phyloP scores from a whole-genome alignment of 352 stramenopile species.

The Halophytophthora batemanensis region DNA sequence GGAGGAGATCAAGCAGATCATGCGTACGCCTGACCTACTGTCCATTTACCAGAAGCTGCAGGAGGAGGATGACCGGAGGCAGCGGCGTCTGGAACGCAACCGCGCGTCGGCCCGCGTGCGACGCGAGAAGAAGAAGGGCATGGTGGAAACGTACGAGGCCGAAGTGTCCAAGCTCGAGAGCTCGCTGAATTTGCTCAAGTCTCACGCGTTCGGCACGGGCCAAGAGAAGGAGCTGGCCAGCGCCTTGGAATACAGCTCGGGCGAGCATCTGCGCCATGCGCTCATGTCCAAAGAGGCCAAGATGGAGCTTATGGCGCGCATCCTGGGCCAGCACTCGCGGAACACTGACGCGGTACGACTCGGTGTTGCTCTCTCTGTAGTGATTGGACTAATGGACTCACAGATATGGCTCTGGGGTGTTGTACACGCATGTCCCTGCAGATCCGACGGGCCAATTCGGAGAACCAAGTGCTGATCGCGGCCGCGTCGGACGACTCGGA shows the following conservation, averaged over 20 bases:
- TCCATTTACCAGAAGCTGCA: constrained; percentile 89
- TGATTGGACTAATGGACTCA: neutral
- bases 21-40: constrained; percentile 75
- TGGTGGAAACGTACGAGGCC: constrained; percentile 85
- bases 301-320: constrained; percentile 73
- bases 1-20: constrained; percentile 88
- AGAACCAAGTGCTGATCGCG: constrained; percentile 79
- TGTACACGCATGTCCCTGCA: constrained; percentile 15
- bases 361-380: neutral
- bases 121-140: constrained; percentile 86
- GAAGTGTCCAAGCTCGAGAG: constrained; percentile 88
- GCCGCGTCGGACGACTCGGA: constrained; percentile 59
- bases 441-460: constrained; percentile 76
- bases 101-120: constrained; percentile 75
- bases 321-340: constrained; percentile 72
- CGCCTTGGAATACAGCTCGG: constrained; percentile 74
- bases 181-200: constrained; percentile 73
- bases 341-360: constrained; percentile 68
- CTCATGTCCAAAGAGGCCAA: constrained; percentile 86
- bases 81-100: constrained; percentile 76
- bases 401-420: neutral
- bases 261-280: constrained; percentile 74
- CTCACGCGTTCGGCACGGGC: constrained; percentile 70
- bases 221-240: constrained; percentile 62
- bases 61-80: constrained; percentile 79